Conservation (phyloP, 768 basidiomycete species). For the Rossbeevera mucosa region DNA sequence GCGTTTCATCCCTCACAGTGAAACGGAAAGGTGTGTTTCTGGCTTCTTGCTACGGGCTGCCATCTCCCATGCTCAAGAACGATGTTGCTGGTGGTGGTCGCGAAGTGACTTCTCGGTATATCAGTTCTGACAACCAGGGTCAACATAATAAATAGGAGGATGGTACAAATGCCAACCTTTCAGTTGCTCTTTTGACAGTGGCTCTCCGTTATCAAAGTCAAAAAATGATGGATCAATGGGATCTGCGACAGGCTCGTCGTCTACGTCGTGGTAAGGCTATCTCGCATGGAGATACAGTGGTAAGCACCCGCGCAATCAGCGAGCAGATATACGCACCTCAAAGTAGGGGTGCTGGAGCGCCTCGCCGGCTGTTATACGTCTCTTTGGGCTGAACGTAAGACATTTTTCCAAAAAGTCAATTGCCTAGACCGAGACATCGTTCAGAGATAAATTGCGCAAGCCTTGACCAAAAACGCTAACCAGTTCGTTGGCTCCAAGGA, state of each 20-base stretch:
- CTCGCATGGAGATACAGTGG: not conserved
- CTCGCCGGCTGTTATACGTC: slow-evolving; percentile 83
- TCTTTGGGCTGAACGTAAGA: slow-evolving; percentile 80
- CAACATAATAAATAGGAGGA: not conserved
- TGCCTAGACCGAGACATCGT: slow-evolving; percentile 37
- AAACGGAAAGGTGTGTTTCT: not conserved
- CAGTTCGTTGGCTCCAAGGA: slow-evolving; percentile 68
- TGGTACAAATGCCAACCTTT: slow-evolving; percentile 46
- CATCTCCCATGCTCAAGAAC: slow-evolving; percentile 16
- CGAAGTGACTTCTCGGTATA: slow-evolving; percentile 48
- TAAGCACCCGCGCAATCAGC: not conserved
- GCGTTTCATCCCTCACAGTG: not conserved
- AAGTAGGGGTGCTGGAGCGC: slow-evolving; percentile 89
- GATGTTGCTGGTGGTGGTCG: slow-evolving; percentile 10
- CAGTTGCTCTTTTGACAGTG: slow-evolving; percentile 60
- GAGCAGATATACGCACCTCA: slow-evolving; percentile 43
- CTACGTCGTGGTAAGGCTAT: slow-evolving; percentile 83
- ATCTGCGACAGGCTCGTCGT: slow-evolving; percentile 82
- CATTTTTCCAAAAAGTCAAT: slow-evolving; percentile 77
- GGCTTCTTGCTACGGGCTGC: slow-evolving; percentile 4
- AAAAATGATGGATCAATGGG: slow-evolving; percentile 76
- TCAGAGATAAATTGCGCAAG: not conserved
- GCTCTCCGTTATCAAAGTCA: slow-evolving; percentile 70
- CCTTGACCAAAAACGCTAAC: slow-evolving; percentile 30
- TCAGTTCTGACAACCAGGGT: slow-evolving; percentile 30